Conservation (phyloP, 1,284 basidiomycete genomes). For the Microbotryum silenes-acaulis region DNA sequence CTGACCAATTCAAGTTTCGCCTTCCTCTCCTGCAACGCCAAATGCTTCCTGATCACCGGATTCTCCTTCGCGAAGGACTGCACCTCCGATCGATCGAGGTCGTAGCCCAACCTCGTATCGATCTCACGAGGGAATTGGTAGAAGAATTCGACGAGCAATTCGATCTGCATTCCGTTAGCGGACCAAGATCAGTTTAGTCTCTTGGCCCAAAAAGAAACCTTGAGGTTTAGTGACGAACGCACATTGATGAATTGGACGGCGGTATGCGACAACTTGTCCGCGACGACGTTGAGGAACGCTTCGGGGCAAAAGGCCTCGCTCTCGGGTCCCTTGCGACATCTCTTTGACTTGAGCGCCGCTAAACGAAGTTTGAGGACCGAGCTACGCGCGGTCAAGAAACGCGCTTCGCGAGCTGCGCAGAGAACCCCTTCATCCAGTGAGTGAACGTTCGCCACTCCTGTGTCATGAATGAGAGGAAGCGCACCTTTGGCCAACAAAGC, state of each 20-base stretch:
- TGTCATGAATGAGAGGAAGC: constrained; percentile 34
- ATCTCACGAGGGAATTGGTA: constrained; percentile 99
- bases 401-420: constrained; percentile 73
- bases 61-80: constrained; percentile 89
- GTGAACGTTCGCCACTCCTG: not conserved
- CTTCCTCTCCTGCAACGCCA: constrained; percentile 94
- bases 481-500: constrained; percentile 81
- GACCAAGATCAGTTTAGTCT: not conserved
- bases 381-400: constrained; percentile 73
- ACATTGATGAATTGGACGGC: constrained; percentile 91
- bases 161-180: constrained; percentile 52
- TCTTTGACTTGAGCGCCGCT: constrained; percentile 71
- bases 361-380: constrained; percentile 75
- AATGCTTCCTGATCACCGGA: constrained; percentile 69
- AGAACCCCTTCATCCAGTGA: constrained; percentile 6
- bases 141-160: constrained; percentile 95
- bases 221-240: constrained; percentile 7
- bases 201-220: not conserved
- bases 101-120: constrained; percentile 85
- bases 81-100: constrained; percentile 78
- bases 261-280: constrained; percentile 93
- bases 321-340: constrained; percentile 75
- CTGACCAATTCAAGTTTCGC: constrained; percentile 91
- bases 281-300: constrained; percentile 90
- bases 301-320: constrained; percentile 89